Evolutionary conservation across 768 basidiomycete genomes (phyloP).

Genomic region (Cyclocybe cylindracea): DNA sequence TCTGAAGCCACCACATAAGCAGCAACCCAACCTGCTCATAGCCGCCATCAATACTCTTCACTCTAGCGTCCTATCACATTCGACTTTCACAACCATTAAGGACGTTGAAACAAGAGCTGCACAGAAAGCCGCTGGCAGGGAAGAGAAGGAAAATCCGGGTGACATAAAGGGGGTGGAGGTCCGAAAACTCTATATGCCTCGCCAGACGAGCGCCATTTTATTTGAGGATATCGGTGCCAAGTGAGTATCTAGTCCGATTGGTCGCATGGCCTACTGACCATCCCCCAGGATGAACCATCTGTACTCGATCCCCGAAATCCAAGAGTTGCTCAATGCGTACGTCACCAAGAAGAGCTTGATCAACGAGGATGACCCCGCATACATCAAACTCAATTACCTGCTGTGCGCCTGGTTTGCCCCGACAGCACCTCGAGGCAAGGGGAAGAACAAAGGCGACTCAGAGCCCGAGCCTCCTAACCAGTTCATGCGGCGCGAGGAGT

Average conservation of each 20-base stretch:
- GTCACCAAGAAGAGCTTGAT: slow-evolving; percentile 59
- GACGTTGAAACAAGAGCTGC: slow-evolving; percentile 66
- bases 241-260: slow-evolving; percentile 40
- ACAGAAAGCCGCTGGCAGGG: slow-evolving; percentile 51
- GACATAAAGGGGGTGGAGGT: slow-evolving; percentile 54
- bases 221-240: slow-evolving; percentile 65
- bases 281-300: slow-evolving; percentile 46
- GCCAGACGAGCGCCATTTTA: slow-evolving; percentile 51
- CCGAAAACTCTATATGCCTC: slow-evolving; percentile 77
- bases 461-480: slow-evolving; percentile 26
- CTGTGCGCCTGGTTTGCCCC: slow-evolving; percentile 36
- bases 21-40: slow-evolving; percentile 55
- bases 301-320: slow-evolving; percentile 61
- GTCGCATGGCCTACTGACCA: not conserved
- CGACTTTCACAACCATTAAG: slow-evolving; percentile 56
- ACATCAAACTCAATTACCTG: slow-evolving; percentile 65
- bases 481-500: slow-evolving; percentile 69
- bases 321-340: slow-evolving; percentile 60
- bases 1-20: slow-evolving; percentile 62
- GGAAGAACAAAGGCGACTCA: slow-evolving; percentile 27
- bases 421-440: slow-evolving; percentile 31
- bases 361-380: slow-evolving; percentile 66
- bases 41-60: slow-evolving; percentile 58
- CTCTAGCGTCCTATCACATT: slow-evolving; percentile 54
- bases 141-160: slow-evolving; percentile 46